Evolutionary conservation across 768 basidiomycete genomes (phyloP), one percentile per base, ranked within the genome.

Genomic region (Pleurotus cornucopiae): DNA sequence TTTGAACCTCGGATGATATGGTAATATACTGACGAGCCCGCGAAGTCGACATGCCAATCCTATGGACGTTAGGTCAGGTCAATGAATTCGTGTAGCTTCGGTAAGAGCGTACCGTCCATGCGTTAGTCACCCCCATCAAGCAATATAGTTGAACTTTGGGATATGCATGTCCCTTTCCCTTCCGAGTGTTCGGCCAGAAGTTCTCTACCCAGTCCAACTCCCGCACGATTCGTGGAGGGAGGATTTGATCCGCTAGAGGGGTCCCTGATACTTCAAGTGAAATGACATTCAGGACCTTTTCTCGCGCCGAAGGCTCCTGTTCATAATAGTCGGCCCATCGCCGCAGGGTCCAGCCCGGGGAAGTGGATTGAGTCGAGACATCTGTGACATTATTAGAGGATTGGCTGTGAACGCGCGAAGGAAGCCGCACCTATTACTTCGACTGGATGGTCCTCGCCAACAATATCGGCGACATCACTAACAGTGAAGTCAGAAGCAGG

Each of bases 11-110:
- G 80, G 16, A 97, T 77, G 58, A 99, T 86, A 63, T 98, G 94
- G 65, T 98, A 98, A 69, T 96, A 98, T n/a, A 95, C 96, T 1
- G 91, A 96, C 2, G 91, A 94, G 0, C 94, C 97, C 18, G 96
- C 96, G 67, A 99, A 98, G 72, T 99, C 97, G 58, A 98, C 77
- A 65, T 99, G 96, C 97, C 95, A 98, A 66, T 98, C 96, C 94
- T 95, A 64, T 16, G 38, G 20, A 26, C 5, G 39, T 14, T 49
- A 43, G 58, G 56, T 44, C 37, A 56, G 45, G 11, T 30, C 48
- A 44, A 12, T 2, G 55, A 44, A 14, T 3, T 25, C 3, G 11
- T n/a, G 11, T 11, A 52, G 26, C 53, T 5, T 43, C 54, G 4
- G 57, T 38, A 34, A 13, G 54, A 43, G 74, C 86, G 66, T 62